Evolutionary conservation across 2,329 filamentous ascomycete genomes (phyloP).

Genomic region (Paracoccidioides lutzii): DNA sequence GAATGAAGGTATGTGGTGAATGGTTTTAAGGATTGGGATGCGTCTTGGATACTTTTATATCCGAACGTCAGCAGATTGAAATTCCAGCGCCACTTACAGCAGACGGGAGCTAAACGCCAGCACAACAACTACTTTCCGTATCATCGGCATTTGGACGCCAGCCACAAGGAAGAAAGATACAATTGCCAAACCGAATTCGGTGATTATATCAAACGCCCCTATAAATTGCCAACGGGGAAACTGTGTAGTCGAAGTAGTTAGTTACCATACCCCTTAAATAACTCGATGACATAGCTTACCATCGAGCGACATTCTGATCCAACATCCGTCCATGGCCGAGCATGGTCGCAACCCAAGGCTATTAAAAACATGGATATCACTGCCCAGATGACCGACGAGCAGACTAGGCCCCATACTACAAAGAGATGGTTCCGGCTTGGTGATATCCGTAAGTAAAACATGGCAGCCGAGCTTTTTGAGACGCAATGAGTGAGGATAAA

Average conservation of each 20-base stretch:
- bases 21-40: background rate
- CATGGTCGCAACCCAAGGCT: conserved; percentile 25
- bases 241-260: conserved; percentile 11
- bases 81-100: conserved; percentile 18
- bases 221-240: conserved; percentile 29
- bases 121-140: conserved; percentile 29
- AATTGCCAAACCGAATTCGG: conserved; percentile 26
- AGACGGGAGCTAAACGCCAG: conserved; percentile 32
- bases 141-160: conserved; percentile 26
- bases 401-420: conserved; percentile 20
- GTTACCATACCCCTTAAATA: background rate
- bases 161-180: conserved; percentile 27
- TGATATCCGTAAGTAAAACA: conserved; percentile 29
- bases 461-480: conserved; percentile 31
- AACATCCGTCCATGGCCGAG: conserved; percentile 24
- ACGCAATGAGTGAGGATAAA: conserved; percentile 29
- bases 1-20: background rate
- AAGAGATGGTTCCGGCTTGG: conserved; percentile 22
- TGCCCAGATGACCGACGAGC: conserved; percentile 19
- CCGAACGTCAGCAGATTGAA: background rate
- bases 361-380: conserved; percentile 26
- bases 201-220: conserved; percentile 28
- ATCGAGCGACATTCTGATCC: conserved; percentile 18
- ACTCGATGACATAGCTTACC: conserved; percentile 15
- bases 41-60: background rate